Conservation (phyloP, 371 early-diverging fungal species). For the Circinella umbellata region DNA sequence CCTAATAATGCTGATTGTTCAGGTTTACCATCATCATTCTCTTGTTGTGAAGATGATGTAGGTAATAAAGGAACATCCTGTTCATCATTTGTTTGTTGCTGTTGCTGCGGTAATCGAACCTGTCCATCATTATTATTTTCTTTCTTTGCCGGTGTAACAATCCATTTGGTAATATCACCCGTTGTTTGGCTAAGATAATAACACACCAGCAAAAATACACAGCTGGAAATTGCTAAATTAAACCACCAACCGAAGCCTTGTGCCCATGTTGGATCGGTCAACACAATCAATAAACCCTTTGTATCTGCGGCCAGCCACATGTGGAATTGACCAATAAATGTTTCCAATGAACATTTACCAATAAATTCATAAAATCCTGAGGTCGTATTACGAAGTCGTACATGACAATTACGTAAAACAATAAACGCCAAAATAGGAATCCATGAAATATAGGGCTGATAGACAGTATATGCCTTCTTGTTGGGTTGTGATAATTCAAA, state of each 20-base stretch:
- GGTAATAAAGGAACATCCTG: conserved; percentile 36
- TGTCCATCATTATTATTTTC: neutral
- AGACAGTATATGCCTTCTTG: conserved; percentile 58
- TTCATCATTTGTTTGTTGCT: conserved; percentile 13
- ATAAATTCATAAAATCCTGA: conserved; percentile 62
- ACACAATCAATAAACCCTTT: conserved; percentile 62
- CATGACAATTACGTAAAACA: conserved; percentile 69
- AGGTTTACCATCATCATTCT: neutral
- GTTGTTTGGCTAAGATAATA: conserved; percentile 59
- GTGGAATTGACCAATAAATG: conserved; percentile 83
- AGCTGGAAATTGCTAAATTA: conserved; percentile 52
- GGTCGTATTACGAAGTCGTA: conserved; percentile 48
- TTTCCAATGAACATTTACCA: conserved; percentile 74
- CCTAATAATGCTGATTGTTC: neutral
- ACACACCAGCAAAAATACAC: conserved; percentile 63
- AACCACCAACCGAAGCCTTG: conserved; percentile 57
- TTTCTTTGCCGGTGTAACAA: conserved; percentile 24
- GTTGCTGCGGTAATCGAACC: conserved; percentile 3
- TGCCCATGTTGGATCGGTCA: conserved; percentile 36
- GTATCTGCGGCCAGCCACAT: conserved; percentile 80
- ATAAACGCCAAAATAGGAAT: conserved; percentile 67
- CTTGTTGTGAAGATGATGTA: conserved; percentile 11
- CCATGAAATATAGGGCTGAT: conserved; percentile 70
- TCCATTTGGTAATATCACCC: conserved; percentile 52
- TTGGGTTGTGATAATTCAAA: conserved; percentile 47